These are phyloP conservation scores for Hypholoma sublateritium DNA, from an alignment of 768 basidiomycete genomes.

Conservation along the genomic window DNA sequence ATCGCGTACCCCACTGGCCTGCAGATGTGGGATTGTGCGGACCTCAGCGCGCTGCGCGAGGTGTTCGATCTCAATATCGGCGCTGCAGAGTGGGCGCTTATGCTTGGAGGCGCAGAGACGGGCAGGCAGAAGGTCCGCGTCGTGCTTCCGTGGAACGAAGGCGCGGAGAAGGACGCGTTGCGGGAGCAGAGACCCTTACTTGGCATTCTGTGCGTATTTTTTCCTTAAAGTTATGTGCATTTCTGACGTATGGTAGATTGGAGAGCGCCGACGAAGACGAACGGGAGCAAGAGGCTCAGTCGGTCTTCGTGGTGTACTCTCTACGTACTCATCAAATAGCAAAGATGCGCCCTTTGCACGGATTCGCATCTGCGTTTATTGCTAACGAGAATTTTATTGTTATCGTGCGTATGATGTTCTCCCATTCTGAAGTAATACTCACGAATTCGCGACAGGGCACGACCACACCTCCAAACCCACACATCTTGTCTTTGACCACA, in stretches of 20 bases:
- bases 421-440: not conserved
- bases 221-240: conserved; percentile 29
- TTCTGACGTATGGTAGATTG: conserved; percentile 18
- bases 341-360: conserved; percentile 44
- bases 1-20: conserved; percentile 50
- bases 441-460: conserved; percentile 46
- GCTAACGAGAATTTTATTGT: conserved; percentile 51
- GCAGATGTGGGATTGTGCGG: conserved; percentile 64
- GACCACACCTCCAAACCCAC: conserved; percentile 51
- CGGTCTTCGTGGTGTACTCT: conserved; percentile 30
- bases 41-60: conserved; percentile 44
- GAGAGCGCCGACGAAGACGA: conserved; percentile 15
- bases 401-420: conserved; percentile 44
- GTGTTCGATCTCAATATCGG: conserved; percentile 45
- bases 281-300: conserved; percentile 9
- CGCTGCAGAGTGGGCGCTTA: conserved; percentile 12
- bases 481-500: conserved; percentile 55
- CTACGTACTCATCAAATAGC: conserved; percentile 44
- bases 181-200: conserved; percentile 26
- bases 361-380: conserved; percentile 40
- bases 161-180: conserved; percentile 25
- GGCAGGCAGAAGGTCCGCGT: conserved; percentile 11
- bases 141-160: conserved; percentile 30
- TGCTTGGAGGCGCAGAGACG: not conserved
- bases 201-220: conserved; percentile 35